phyloP scores from a whole-genome alignment of 2,329 filamentous ascomycete genomes.

The Exophiala alcalophila region DNA sequence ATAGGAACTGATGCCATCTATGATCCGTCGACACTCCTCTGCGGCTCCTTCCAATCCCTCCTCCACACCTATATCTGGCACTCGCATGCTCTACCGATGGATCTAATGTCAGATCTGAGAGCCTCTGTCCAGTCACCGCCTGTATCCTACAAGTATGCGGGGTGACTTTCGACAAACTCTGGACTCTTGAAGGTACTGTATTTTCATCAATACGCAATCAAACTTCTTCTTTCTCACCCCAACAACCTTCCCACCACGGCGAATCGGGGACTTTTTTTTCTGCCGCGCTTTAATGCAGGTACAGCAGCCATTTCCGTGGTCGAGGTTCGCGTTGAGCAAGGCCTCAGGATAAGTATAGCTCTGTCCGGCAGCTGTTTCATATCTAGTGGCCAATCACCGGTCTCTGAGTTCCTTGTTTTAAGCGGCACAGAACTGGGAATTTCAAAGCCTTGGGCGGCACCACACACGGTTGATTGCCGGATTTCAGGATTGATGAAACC shows the following conservation, averaged over 20 bases:
- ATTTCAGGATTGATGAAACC: too few species aligned
- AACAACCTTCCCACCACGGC: conserved; percentile 5
- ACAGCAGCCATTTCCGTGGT: conserved; percentile 27
- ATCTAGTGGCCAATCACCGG: conserved; percentile 10
- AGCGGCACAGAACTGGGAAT: background rate
- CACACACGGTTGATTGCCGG: too few species aligned
- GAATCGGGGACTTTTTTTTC: conserved; percentile 13
- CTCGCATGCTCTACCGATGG: background rate
- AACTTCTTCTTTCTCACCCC: background rate
- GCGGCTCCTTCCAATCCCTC: background rate
- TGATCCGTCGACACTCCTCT: background rate
- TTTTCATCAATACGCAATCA: background rate
- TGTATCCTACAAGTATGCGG: conserved; percentile 7
- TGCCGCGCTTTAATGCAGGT: conserved; percentile 23
- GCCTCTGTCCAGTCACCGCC: background rate
- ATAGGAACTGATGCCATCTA: too few species aligned
- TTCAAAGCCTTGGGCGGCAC: background rate
- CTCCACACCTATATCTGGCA: conserved; percentile 1
- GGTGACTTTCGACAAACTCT: background rate
- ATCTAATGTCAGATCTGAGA: background rate
- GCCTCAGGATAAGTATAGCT: conserved; percentile 21
- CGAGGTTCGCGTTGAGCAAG: conserved; percentile 7
- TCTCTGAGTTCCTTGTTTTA: conserved; percentile 5
- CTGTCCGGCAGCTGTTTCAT: conserved; percentile 6
- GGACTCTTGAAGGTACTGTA: background rate